phyloP scores from a whole-genome alignment of 1,139 yeast species.

The Debaryomyces fabryi region DNA sequence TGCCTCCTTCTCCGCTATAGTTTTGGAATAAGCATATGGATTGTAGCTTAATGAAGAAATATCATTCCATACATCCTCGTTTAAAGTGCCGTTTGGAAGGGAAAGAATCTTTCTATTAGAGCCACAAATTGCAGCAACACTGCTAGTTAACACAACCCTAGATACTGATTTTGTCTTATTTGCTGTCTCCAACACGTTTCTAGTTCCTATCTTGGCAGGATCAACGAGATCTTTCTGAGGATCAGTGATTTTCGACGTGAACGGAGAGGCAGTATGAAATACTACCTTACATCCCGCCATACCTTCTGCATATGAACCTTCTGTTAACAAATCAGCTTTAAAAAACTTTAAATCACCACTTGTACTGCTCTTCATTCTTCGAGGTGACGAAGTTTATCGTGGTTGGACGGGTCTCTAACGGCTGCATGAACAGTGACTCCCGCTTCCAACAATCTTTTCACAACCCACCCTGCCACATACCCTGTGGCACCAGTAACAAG shows the following conservation, averaged over 20 bases:
- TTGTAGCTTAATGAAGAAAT: slow-evolving; percentile 4
- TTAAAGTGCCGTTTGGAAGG: not conserved
- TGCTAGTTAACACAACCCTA: not conserved
- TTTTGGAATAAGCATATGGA: slow-evolving; percentile 14
- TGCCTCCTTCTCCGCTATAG: slow-evolving; percentile 22
- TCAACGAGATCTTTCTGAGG: slow-evolving; percentile 14
- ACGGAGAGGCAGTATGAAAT: slow-evolving; percentile 19
- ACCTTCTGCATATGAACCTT: slow-evolving; percentile 4
- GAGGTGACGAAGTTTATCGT: slow-evolving; percentile 4
- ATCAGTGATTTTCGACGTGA: slow-evolving; percentile 16
- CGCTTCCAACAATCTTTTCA: slow-evolving; percentile 1
- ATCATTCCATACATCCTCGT: not conserved
- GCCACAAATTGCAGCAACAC: not conserved
- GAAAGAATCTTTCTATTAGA: not conserved
- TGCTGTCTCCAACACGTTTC: not conserved
- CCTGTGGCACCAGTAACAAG: not conserved
- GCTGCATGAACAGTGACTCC: slow-evolving; percentile 8
- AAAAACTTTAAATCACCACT: slow-evolving; percentile 4
- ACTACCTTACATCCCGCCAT: slow-evolving; percentile 1
- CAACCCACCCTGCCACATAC: slow-evolving; percentile 8
- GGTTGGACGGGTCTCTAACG: slow-evolving; percentile 5
- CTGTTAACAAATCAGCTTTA: slow-evolving; percentile 3
- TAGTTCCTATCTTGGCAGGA: slow-evolving; percentile 43
- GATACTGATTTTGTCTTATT: not conserved
- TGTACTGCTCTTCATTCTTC: not conserved